Evolutionary conservation across 768 basidiomycete species (phyloP), one percentile per base, ranked within the genome.

Genomic region (Ephemerocybe angulata): DNA sequence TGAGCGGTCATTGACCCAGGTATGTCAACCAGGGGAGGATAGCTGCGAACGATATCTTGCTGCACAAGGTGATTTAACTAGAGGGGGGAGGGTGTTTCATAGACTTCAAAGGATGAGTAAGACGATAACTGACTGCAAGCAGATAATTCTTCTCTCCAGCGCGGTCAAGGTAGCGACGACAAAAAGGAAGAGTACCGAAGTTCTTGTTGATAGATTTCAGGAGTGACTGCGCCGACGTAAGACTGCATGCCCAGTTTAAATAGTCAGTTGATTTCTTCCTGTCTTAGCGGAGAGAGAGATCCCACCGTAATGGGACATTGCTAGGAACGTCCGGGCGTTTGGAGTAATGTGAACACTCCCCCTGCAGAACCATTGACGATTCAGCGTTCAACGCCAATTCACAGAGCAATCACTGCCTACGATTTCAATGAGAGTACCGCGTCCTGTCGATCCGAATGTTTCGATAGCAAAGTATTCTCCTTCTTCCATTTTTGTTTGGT

Each of bases 401-500:
- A 28, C 24, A 35, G 30, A 38, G 47, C 37, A 17, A 28, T 11
- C n/a, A 13, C 22, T 31, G 56, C 48, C 43, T 22, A 65, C 92
- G 57, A 79, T 80, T 64, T 98, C 96, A 15, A 91, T 78, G 21
- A 97, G 91, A 22, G 84, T 78, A 8, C 95, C 97, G 38, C 88
- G 79, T 15, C 97, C 96, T 0, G 96, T 98, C n/a, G 90, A 91
- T 11, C 97, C 97, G 68, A 99, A 99, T 1, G 97, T 99, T 71
- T 99, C 97, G 53, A 99, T 96, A 8, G 97, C 97, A 68, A 92
- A 99, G 67, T 98, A 98, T 64, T 98, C 97, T 38, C 95, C 97
- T 71, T 99, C 97, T 66, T 98, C 97, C 97, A 99, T 99, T 72
- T 92, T 96, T 13, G 89, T 92, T 57, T 87, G 85, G 66, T 97